Evolutionary conservation across 768 basidiomycete genomes (phyloP).

Genomic region (Tricholoma hemisulphureum): DNA sequence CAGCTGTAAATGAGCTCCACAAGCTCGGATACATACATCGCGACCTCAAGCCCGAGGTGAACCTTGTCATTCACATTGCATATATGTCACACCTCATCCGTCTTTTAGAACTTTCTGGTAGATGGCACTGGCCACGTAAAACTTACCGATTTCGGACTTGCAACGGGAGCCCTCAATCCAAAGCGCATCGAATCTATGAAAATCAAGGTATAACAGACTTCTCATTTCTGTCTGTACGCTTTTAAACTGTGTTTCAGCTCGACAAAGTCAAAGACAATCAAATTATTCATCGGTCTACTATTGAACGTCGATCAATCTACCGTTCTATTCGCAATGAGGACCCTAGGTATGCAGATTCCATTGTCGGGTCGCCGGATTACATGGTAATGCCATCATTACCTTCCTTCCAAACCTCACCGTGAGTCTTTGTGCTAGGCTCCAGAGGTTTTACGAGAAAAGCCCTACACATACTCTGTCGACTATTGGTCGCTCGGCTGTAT

Average conservation of each 20-base stretch:
- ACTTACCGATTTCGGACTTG: constrained; percentile 95
- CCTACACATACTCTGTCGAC: constrained; percentile 95
- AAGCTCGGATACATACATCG: constrained; percentile 98
- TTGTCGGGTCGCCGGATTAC: constrained; percentile 98
- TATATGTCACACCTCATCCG: background rate
- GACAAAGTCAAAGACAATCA: constrained; percentile 96
- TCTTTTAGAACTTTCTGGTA: constrained; percentile 86
- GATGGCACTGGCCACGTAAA: constrained; percentile 97
- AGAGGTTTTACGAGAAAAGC: constrained; percentile 89
- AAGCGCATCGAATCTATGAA: constrained; percentile 92
- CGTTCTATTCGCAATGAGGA: constrained; percentile 88
- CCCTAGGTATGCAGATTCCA: constrained; percentile 92
- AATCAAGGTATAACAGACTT: constrained; percentile 65
- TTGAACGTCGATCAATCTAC: constrained; percentile 94
- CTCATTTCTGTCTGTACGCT: background rate
- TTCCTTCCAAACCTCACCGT: background rate
- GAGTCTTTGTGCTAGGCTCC: constrained; percentile 49
- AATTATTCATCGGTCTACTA: constrained; percentile 83
- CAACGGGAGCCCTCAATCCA: constrained; percentile 94
- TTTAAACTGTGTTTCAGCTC: constrained; percentile 48
- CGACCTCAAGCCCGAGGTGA: constrained; percentile 96
- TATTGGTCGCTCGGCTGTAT: constrained; percentile 99
- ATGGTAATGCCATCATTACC: constrained; percentile 55
- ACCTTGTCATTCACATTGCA: constrained; percentile 13
- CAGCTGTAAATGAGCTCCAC: constrained; percentile 89